Evolutionary conservation across 2,329 filamentous ascomycete genomes (phyloP).

Genomic region (Spiromastix sp.): DNA sequence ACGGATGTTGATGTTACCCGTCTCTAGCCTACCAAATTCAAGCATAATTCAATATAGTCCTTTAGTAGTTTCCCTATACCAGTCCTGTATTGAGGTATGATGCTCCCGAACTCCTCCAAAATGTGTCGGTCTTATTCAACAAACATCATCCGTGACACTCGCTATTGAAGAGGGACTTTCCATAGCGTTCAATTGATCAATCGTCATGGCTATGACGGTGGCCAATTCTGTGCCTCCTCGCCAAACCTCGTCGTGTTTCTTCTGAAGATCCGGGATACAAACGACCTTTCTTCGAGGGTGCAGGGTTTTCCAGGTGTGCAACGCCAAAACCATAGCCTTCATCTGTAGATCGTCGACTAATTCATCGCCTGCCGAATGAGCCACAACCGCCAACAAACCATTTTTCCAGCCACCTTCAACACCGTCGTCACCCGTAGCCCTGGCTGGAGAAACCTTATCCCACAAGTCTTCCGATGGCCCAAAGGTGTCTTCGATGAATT

Average conservation of each 20-base stretch:
- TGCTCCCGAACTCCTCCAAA: too few relatives aligned
- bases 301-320: constrained; percentile 41
- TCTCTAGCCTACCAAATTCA: too few relatives aligned
- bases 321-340: constrained; percentile 38
- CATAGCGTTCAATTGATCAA: too few relatives aligned
- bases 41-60: too few relatives aligned
- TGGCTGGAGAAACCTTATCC: constrained; percentile 31
- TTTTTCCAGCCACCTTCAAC: constrained; percentile 24
- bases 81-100: too few relatives aligned
- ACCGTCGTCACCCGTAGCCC: constrained; percentile 18
- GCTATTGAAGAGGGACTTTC: too few relatives aligned
- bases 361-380: constrained; percentile 31
- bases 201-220: constrained; percentile 22
- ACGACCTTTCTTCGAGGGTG: constrained; percentile 31
- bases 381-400: constrained; percentile 28
- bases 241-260: constrained; percentile 34
- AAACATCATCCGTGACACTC: too few relatives aligned
- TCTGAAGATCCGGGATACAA: constrained; percentile 26
- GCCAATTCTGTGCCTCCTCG: constrained; percentile 30
- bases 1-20: too few relatives aligned
- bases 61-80: too few relatives aligned
- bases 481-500: constrained; percentile 34
- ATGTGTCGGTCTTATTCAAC: too few relatives aligned
- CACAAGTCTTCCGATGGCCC: constrained; percentile 26
- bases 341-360: constrained; percentile 30